These are phyloP conservation scores for Pseudozyma pruni DNA, from an alignment of 1,284 basidiomycete genomes.

Conservation along the genomic window DNA sequence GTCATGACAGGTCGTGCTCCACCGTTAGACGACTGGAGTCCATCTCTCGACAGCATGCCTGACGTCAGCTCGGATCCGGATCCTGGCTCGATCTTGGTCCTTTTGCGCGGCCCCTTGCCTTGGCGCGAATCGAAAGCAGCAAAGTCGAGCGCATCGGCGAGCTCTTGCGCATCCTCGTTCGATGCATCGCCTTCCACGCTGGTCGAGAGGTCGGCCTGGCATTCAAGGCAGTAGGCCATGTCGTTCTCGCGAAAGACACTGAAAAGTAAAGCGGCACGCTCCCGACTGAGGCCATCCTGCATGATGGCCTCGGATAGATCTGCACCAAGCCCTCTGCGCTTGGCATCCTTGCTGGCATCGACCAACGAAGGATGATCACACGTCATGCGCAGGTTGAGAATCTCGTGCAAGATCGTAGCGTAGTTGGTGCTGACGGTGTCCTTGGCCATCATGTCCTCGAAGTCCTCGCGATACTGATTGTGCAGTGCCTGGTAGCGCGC, in stretches of 20 bases:
- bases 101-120: conserved; percentile 14
- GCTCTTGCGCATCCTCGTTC: conserved; percentile 68
- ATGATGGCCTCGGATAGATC: conserved; percentile 75
- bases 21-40: conserved; percentile 38
- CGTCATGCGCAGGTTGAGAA: conserved; percentile 81
- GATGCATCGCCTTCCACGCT: conserved; percentile 29
- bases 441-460: conserved; percentile 84
- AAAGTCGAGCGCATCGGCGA: conserved; percentile 72
- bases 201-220: conserved; percentile 77
- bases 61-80: conserved; percentile 4
- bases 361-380: conserved; percentile 96
- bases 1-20: conserved; percentile 73
- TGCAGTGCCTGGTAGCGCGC: conserved; percentile 88
- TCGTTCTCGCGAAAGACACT: conserved; percentile 83
- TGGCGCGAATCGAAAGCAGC: conserved; percentile 53
- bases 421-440: conserved; percentile 94
- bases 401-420: conserved; percentile 93
- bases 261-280: conserved; percentile 82
- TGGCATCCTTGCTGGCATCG: conserved; percentile 70
- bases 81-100: conserved; percentile 23
- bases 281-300: conserved; percentile 80
- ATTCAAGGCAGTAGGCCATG: conserved; percentile 87
- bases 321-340: conserved; percentile 72
- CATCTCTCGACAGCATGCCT: conserved; percentile 10
- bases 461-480: conserved; percentile 87